Conservation (phyloP, 257 asterid genomes). For the Forsythia viridissima region DNA sequence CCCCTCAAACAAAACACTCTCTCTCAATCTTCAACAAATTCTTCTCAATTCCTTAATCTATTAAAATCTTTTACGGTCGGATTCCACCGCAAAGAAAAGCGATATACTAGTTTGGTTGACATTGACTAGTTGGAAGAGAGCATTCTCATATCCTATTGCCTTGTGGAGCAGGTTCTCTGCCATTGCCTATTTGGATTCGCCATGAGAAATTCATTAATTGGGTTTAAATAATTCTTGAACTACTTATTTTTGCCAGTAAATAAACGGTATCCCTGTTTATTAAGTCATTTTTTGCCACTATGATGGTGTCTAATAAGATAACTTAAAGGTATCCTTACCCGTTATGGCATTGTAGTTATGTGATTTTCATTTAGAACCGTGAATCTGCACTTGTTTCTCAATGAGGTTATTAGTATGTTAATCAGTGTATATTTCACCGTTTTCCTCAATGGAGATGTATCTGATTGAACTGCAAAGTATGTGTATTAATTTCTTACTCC, state of each 20-base stretch:
- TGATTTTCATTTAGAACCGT: no score
- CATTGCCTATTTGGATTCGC: constrained; percentile 30
- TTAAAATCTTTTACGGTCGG: no score
- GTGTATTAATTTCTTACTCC: no score
- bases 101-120: background rate
- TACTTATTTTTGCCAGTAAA: background rate
- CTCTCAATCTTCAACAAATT: no score
- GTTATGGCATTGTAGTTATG: background rate
- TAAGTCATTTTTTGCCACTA: background rate
- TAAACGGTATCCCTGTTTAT: background rate
- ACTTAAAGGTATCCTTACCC: background rate
- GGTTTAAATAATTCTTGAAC: background rate
- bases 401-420: no score
- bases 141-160: constrained; percentile 34
- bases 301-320: background rate
- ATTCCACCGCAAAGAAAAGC: no score
- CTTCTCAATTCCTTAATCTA: no score
- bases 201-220: constrained; percentile 30
- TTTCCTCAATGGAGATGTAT: background rate
- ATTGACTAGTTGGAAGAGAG: constrained; percentile 5
- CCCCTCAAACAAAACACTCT: no score
- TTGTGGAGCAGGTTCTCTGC: constrained; percentile 36
- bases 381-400: no score
- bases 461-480: no score
- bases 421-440: no score